Evolutionary conservation across 2,329 filamentous ascomycete genomes (phyloP), one percentile per base, ranked within the genome.

Genomic region (Fusarium sp.): DNA sequence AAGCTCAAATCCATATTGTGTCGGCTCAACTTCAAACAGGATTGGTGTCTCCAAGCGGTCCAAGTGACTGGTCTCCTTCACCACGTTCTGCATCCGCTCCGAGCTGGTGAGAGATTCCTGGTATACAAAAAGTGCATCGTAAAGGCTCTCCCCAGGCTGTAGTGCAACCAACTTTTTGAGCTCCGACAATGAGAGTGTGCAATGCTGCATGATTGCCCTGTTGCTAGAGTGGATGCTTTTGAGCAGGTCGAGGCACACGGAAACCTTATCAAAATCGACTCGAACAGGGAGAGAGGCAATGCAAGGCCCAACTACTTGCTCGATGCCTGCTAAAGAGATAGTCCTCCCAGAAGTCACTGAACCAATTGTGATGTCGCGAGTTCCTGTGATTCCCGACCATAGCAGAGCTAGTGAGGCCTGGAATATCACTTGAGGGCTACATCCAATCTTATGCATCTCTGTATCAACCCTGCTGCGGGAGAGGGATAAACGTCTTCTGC

Each of bases 341-440:
- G 92, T 93, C 59, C 95, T 87, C 3, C 94, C 94, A 13, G 94
- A 97, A 15, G 92, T 92, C 7, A 97, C 93, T 3, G 90, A 91
- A 1, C 95, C 95, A 41, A 97, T 87, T 1, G 90, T 84, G 3
- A 95, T 83, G 77, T 97, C 93, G 1, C 85, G 78, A 2, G 82
- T 83, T 5, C 92, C 93, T 5, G 88, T 78, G 63, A 96, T 89
- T 1, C 86, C 85, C 18, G 86, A 84, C 78, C 95, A 87, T 0
- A 97, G 78, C 77, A 91, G 88, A 3, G 87, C 83, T 59, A 93
- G 82, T 1, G 91, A 90, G 11, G 92, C 88, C 77, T 97, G 94
- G 66, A 97, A 94, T 23, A 95, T 82, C 0, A 91, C 88, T 73
- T 95, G 93, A 1, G 89, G 84, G 52, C 90, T 90, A 52, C 90